Base-by-base conservation (phyloP, 2,329 filamentous ascomycete genomes). In the Cryphonectria naterciae region DNA sequence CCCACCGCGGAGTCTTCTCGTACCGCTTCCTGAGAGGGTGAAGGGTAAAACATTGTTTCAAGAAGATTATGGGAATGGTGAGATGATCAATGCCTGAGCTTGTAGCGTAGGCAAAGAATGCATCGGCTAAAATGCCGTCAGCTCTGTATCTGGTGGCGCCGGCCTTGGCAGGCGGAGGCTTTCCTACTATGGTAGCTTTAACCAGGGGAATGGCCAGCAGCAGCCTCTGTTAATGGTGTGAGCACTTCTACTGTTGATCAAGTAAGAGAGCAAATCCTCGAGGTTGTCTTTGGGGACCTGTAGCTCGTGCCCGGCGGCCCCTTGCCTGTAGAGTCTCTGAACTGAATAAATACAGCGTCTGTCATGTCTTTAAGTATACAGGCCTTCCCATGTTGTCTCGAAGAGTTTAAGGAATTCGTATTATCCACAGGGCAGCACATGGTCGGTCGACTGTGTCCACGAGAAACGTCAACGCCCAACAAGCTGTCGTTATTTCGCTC, bases 91-190 rank as follows among this genome's bases (percentile, higher is more conserved):
- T 46, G 41, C 41, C 37, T 65, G 63, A 37, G 15, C 43, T 54
- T 49, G 28, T 46, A 35, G 25, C 15, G 10, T 22, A 35, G 22
- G 11, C 25, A 11, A 11, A 15, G 0, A 28, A 56, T 19, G 54
- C 22, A 19, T 19, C 63, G 63, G 63, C 32, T 54, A 65, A 65
- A 65, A 13, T n/a, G 61, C 39, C n/a, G 39, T 17, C 63, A 54
- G 35, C 32, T 19, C 32, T 13, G 22, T 46, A 32, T 35, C 25
- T 58, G 54, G 25, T 58, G 54, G 54, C 28, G 13, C 28, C 54
- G 54, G 28, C 28, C 54, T 32, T 32, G 54, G 54, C 54, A 35
- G 4, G 15, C 54, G 25, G 25, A 58, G 54, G 54, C 25, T 13
- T 32, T 58, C 15, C 54, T 61, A 19, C 37, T 39, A 39, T 13